Evolutionary conservation across 176 grass and related monocot species (phyloP).

Genomic region (Oryza meyeriana): DNA sequence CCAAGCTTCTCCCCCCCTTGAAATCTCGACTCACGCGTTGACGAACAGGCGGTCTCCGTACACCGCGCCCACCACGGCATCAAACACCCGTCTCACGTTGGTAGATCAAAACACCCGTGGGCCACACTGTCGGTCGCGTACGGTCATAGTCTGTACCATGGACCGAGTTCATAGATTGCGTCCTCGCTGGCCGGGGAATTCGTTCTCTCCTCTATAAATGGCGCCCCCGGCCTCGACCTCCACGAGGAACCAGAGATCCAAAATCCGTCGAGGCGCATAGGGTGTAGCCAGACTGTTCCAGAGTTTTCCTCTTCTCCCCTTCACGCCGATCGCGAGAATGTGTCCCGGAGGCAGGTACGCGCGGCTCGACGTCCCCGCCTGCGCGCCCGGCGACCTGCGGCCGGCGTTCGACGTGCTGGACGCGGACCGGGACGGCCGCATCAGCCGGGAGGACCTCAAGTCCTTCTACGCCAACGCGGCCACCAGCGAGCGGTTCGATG

Average conservation of each 20-base stretch:
- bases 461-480: slow-evolving; percentile 56
- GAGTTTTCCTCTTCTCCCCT: neutral
- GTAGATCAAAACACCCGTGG: neutral
- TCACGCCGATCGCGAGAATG: slow-evolving; percentile 33
- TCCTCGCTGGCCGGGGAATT: neutral
- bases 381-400: slow-evolving; percentile 34
- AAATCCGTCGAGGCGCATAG: neutral
- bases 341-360: slow-evolving; percentile 55
- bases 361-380: slow-evolving; percentile 35
- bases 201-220: slow-evolving; percentile 48
- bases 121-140: neutral
- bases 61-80: slow-evolving; percentile 14
- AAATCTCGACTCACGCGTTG: slow-evolving; percentile 7
- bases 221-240: neutral
- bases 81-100: neutral
- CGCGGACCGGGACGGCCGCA: slow-evolving; percentile 85
- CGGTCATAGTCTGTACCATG: no score
- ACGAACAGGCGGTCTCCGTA: neutral
- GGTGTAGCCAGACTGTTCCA: neutral
- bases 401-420: slow-evolving; percentile 92
- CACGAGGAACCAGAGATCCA: neutral
- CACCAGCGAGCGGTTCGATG: slow-evolving; percentile 33
- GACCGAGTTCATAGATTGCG: neutral
- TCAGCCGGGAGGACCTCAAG: slow-evolving; percentile 94
- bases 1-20: slow-evolving; percentile 11